A percentile compares a stretch with the other conserved stretches of the same genome.
Conservation (phyloP, 768 basidiomycete genomes). For the Asterophora parasitica region DNA sequence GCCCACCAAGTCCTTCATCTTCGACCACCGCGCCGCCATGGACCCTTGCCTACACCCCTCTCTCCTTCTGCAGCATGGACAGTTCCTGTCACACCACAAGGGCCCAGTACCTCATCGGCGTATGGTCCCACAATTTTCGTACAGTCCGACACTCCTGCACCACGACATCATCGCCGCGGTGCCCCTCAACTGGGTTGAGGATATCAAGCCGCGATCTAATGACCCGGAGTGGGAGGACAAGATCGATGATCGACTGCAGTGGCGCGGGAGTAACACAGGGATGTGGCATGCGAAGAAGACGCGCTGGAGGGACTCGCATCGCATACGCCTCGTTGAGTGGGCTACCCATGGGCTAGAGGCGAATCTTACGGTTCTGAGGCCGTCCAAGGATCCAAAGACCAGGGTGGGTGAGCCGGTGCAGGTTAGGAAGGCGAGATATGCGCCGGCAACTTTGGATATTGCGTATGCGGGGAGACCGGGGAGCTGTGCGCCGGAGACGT, state of each 20-base stretch:
- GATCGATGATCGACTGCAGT: constrained; percentile 50
- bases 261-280: constrained; percentile 74
- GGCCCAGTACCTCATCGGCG: constrained; percentile 40
- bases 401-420: constrained; percentile 30
- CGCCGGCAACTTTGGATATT: constrained; percentile 50
- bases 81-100: constrained; percentile 42
- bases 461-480: constrained; percentile 41
- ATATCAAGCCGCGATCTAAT: constrained; percentile 28
- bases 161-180: constrained; percentile 46
- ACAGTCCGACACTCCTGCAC: constrained; percentile 42
- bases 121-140: constrained; percentile 49
- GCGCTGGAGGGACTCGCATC: constrained; percentile 43
- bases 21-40: constrained; percentile 39
- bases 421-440: constrained; percentile 27
- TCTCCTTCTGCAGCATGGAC: constrained; percentile 39
- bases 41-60: constrained; percentile 42
- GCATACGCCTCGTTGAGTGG: constrained; percentile 37
- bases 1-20: constrained; percentile 37
- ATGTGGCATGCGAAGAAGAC: constrained; percentile 37
- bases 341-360: constrained; percentile 19
- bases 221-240: constrained; percentile 61
- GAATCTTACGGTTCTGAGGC: constrained; percentile 30
- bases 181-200: constrained; percentile 40
- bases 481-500: constrained; percentile 37
- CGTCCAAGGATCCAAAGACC: constrained; percentile 16